These are phyloP conservation scores for Penicillium flavigenum DNA, from an alignment of 495 filamentous ascomycete species.

Conservation along the genomic window DNA sequence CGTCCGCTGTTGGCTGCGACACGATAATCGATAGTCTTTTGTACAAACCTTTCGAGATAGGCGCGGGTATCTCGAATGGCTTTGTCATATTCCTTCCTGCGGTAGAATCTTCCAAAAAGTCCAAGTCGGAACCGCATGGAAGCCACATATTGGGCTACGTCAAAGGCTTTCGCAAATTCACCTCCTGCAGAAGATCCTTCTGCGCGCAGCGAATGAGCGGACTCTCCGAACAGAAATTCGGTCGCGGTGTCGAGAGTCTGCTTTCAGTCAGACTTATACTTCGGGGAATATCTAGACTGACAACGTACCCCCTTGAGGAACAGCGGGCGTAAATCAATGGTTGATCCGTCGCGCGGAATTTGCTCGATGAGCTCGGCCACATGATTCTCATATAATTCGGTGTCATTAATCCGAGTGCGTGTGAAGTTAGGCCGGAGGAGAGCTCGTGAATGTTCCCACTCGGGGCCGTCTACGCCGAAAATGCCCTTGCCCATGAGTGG, in stretches of 20 bases:
- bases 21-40: constrained; percentile 18
- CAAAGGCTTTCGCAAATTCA: constrained; percentile 14
- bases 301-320: constrained; percentile 48
- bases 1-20: constrained; percentile 3
- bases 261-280: constrained; percentile 2
- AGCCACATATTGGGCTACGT: constrained; percentile 7
- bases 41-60: constrained; percentile 12
- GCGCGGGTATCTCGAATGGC: not conserved
- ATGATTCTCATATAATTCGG: constrained; percentile 60
- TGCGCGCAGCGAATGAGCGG: constrained; percentile 38
- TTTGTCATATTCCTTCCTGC: not conserved
- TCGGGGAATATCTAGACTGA: not conserved
- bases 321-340: constrained; percentile 62
- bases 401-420: constrained; percentile 58
- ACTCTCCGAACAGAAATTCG: constrained; percentile 70
- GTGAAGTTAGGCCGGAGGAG: constrained; percentile 65
- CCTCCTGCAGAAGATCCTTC: constrained; percentile 3
- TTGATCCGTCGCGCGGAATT: constrained; percentile 49
- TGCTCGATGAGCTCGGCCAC: constrained; percentile 48
- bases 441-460: constrained; percentile 64
- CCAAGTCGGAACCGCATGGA: constrained; percentile 9
- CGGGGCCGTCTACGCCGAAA: constrained; percentile 64
- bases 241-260: constrained; percentile 69
- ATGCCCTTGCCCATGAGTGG: constrained; percentile 67
- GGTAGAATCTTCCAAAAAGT: constrained; percentile 4